These are phyloP conservation scores for Raffaelea ambrosiae DNA, from an alignment of 2,329 filamentous ascomycete species.

Conservation along the genomic window DNA sequence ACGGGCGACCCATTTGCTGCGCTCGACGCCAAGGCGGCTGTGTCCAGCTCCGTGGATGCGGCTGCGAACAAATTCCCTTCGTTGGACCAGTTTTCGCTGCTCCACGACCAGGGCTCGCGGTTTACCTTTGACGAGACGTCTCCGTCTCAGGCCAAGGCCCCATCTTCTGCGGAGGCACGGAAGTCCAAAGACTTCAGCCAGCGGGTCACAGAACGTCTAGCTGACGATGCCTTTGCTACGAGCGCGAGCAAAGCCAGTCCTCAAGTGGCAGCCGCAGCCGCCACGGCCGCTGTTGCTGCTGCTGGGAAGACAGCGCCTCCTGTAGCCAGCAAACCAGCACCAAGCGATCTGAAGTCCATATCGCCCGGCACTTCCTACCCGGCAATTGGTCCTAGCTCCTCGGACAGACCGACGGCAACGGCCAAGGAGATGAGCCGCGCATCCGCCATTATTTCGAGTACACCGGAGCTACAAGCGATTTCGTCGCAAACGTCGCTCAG, in stretches of 20 bases:
- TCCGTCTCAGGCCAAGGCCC: background rate
- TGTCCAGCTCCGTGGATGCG: constrained; percentile 57
- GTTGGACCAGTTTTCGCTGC: constrained; percentile 82
- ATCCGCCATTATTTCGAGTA: constrained; percentile 55
- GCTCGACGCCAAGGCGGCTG: constrained; percentile 59
- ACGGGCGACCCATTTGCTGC: constrained; percentile 82
- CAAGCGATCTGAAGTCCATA: too few species aligned
- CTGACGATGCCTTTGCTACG: constrained; percentile 72
- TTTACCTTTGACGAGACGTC: constrained; percentile 67
- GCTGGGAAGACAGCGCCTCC: constrained; percentile 10
- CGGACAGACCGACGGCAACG: constrained; percentile 18
- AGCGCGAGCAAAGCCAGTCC: constrained; percentile 20
- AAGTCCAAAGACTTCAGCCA: constrained; percentile 51
- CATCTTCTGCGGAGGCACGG: constrained; percentile 25
- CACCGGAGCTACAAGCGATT: constrained; percentile 52
- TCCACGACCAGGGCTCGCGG: constrained; percentile 75
- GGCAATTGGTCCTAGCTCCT: constrained; percentile 2
- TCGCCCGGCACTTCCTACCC: constrained; percentile 13
- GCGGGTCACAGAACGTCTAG: constrained; percentile 65
- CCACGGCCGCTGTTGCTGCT: constrained; percentile 5
- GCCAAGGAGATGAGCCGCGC: constrained; percentile 46
- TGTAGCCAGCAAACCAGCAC: background rate
- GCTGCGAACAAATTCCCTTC: constrained; percentile 80
- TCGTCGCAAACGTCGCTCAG: constrained; percentile 33
- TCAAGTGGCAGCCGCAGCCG: constrained; percentile 7